Evolutionary conservation across 257 asterid genomes (phyloP).

Genomic region (Ocimum tenuiflorum): DNA sequence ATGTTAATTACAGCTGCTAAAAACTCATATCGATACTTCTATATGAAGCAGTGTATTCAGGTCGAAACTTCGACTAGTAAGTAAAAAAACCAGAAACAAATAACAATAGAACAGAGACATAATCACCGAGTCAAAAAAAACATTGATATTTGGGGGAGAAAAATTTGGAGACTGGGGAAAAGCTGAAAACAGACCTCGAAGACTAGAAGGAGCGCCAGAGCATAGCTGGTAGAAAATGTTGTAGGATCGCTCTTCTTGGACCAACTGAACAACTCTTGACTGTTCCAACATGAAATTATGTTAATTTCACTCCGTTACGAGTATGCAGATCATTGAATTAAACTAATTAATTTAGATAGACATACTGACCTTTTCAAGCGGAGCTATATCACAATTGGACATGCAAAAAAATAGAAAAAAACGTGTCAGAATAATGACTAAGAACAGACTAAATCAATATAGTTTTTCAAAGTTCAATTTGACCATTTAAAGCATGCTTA

Average conservation of each 20-base stretch:
- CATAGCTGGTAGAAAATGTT: constrained; percentile 95
- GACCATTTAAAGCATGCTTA: constrained; percentile 39
- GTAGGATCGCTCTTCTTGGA: constrained; percentile 83
- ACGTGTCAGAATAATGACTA: constrained; percentile 32
- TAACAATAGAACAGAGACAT: background rate
- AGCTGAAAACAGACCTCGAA: constrained; percentile 55
- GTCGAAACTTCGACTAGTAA: background rate
- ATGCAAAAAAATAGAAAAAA: constrained; percentile 31
- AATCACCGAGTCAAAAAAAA: background rate
- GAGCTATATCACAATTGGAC: constrained; percentile 46
- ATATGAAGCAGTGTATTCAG: background rate
- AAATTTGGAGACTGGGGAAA: constrained; percentile 5
- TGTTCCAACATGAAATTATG: constrained; percentile 37
- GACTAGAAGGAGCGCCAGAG: constrained; percentile 77
- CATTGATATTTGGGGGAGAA: background rate
- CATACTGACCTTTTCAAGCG: constrained; percentile 78
- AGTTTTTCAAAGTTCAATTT: constrained; percentile 16
- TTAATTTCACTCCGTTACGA: constrained; percentile 18
- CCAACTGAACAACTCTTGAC: constrained; percentile 90
- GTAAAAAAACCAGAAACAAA: background rate
- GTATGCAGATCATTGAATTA: constrained; percentile 7
- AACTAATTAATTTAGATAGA: constrained; percentile 14
- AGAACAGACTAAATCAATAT: constrained; percentile 6
- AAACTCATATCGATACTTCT: background rate
- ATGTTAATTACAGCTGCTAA: background rate